phyloP scores from a whole-genome alignment of 192 early-diverging fungal genomes.

The Paraglomus brasilianum region DNA sequence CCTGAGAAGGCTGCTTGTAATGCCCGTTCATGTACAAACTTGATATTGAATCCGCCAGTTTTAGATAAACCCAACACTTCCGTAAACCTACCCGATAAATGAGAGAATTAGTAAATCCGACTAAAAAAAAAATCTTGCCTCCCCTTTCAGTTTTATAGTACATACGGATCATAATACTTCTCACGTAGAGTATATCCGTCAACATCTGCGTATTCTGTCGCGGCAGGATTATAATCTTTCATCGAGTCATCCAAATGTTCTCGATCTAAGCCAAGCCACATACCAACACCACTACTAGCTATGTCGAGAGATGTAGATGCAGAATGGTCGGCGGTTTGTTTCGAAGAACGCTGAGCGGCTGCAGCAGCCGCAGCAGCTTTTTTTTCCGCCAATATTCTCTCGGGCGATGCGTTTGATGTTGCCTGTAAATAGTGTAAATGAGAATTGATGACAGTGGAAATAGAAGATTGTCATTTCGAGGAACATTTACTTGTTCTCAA shows the following conservation, averaged over 20 bases:
- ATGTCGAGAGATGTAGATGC: neutral
- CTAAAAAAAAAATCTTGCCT: no score
- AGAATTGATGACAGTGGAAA: neutral
- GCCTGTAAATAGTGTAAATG: constrained; percentile 4
- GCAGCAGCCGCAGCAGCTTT: constrained; percentile 36
- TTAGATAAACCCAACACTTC: neutral
- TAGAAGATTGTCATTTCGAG: neutral
- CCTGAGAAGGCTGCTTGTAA: constrained; percentile 30
- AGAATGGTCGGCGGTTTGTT: no score
- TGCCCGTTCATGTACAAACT: constrained; percentile 17
- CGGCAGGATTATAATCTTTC: constrained; percentile 16
- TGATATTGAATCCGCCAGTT: constrained; percentile 12
- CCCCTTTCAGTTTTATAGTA: neutral
- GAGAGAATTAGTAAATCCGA: no score
- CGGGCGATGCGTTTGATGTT: constrained; percentile 39
- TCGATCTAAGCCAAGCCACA: neutral
- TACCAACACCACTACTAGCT: neutral
- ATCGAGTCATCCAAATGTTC: neutral
- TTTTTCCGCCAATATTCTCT: constrained; percentile 35
- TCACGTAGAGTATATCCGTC: constrained; percentile 16
- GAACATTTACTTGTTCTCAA: no score
- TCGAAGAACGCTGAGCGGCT: neutral
- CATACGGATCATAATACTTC: constrained; percentile 29
- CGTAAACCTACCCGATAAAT: neutral
- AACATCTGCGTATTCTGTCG: constrained; percentile 22